These are phyloP conservation scores for Russula sp. DNA, from an alignment of 768 basidiomycete genomes.

Conservation along the genomic window DNA sequence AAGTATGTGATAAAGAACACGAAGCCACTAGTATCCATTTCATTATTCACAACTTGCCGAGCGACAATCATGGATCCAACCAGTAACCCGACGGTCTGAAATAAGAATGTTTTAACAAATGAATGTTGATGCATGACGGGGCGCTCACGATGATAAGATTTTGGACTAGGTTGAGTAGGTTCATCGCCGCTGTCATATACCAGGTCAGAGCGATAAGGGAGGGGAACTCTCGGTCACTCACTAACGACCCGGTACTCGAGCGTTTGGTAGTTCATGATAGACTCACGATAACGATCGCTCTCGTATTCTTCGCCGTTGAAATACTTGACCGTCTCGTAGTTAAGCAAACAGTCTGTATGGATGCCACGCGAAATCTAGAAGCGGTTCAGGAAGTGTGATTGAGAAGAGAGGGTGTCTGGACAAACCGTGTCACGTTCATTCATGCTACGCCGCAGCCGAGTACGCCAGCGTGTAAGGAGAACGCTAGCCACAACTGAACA, in stretches of 20 bases:
- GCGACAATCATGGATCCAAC: slow-evolving; percentile 78
- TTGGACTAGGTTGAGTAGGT: slow-evolving; percentile 69
- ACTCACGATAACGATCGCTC: slow-evolving; percentile 57
- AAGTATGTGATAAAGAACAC: slow-evolving; percentile 78
- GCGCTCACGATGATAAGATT: slow-evolving; percentile 68
- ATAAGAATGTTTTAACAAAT: not conserved
- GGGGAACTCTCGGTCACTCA: slow-evolving; percentile 30
- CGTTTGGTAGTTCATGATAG: slow-evolving; percentile 65
- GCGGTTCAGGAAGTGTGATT: not conserved
- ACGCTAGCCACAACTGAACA: slow-evolving; percentile 40
- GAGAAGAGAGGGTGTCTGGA: slow-evolving; percentile 9
- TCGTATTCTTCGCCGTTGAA: slow-evolving; percentile 85
- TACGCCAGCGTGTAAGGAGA: slow-evolving; percentile 64
- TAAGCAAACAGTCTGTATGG: slow-evolving; percentile 72
- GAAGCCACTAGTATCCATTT: slow-evolving; percentile 51
- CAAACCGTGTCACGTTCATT: slow-evolving; percentile 73
- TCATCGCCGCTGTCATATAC: slow-evolving; percentile 48
- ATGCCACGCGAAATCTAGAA: slow-evolving; percentile 67
- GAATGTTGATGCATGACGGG: no score
- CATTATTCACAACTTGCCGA: slow-evolving; percentile 49
- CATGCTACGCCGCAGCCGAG: slow-evolving; percentile 68
- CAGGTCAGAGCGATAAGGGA: not conserved
- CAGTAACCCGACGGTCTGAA: slow-evolving; percentile 68
- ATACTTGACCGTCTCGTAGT: slow-evolving; percentile 84
- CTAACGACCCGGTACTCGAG: slow-evolving; percentile 69